Evolutionary conservation across 805 yeast genomes (phyloP).

Genomic region (Yarrowia deformans): DNA sequence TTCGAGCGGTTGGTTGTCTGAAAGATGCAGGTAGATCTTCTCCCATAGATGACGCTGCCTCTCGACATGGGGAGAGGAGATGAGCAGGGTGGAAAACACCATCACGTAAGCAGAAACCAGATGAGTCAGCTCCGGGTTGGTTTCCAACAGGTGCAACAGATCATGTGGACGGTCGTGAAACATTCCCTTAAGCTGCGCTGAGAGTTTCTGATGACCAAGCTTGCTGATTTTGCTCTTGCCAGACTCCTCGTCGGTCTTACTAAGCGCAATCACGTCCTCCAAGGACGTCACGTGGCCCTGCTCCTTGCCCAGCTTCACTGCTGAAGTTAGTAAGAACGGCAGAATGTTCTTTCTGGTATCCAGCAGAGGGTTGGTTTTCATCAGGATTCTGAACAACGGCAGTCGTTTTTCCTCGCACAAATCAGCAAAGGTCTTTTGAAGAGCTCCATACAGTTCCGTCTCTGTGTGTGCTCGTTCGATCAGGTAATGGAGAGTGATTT

Average conservation of each 20-base stretch:
- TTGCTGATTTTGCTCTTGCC: not conserved
- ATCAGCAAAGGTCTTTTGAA: not conserved
- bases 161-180: not conserved
- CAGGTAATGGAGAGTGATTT: not conserved
- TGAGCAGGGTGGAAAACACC: not conserved
- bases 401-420: not conserved
- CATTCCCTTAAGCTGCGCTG: not conserved
- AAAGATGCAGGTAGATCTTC: slow-evolving; percentile 1
- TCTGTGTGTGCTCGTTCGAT: not conserved
- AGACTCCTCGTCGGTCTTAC: not conserved
- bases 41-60: slow-evolving; percentile 1
- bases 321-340: slow-evolving; percentile 1
- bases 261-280: not conserved
- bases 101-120: not conserved
- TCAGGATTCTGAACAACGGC: not conserved
- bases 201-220: not conserved
- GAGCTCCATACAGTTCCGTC: not conserved
- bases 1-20: not conserved
- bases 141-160: not conserved
- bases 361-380: not conserved
- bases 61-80: not conserved
- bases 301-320: not conserved
- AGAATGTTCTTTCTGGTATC: not conserved
- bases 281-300: not conserved
- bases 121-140: not conserved